Base-by-base conservation (phyloP, 2,329 filamentous ascomycete genomes). In the Penicillium occitanis region DNA sequence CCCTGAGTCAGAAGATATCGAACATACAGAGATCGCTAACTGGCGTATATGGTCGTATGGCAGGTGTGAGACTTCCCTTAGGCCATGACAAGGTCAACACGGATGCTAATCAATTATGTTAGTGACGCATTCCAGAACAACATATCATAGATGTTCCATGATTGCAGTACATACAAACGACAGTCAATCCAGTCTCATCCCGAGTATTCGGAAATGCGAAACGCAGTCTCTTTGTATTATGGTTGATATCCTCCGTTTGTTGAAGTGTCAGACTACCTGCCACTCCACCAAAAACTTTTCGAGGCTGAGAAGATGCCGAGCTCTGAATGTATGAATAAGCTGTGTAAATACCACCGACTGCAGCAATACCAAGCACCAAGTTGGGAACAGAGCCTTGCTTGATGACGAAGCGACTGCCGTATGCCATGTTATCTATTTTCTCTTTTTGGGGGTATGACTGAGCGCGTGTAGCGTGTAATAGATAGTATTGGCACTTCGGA, bases 41-140 rank as follows among this genome's bases (percentile, higher is more conserved):
- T 0, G 89, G 89, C 0, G 88, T 91, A 70, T 91, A 91, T 0
- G 89, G 89, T 50, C 89, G 81, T 11, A 88, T 75, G 1, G 86
- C 85, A 0, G 89, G 89, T 3, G 87, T 72, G 80, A 82, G 86
- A 59, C 80, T 75, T 6, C 85, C 86, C 11, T 83, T 76, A 0
- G 88, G 87, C 69, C 85, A 86, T 2, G 87, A 84, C 46, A 86
- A 74, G 1, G 88, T 88, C 44, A 91, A 79, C 1, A 91, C 77
- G 2, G 89, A 83, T 77, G 79, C 83, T 84, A 63, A 46, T 17
- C 3, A 37, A 22, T 28, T 58, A 28, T 2, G 14, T 55, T 28
- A 30, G 17, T 30, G 22, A 53, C 2, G 14, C 33, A 7, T 14
- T 28, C 17, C 8, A 19, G 10, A 35, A 6, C 7, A 57, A 22